Evolutionary conservation across 176 grass and related monocot species (phyloP), one percentile per base, ranked within the genome.

Genomic region (Saccharum officinarum): DNA sequence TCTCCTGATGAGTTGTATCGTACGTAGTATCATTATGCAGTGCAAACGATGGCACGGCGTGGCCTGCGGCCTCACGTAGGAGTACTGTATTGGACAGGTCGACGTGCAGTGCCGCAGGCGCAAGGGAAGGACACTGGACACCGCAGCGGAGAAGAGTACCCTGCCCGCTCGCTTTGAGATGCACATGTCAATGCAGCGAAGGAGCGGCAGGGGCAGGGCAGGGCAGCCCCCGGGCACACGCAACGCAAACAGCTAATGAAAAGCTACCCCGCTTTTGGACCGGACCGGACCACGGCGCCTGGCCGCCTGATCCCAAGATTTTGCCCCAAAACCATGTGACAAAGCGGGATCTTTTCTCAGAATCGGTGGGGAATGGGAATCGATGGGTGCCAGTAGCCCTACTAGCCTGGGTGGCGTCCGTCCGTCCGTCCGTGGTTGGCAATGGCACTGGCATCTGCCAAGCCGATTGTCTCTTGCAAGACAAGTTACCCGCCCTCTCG

Each of bases 401-500:
- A 61, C 22, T 61, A 61, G 57, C 57, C 59, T 26, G 59, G 59
- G 59, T 12, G 59, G 59, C 59, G 59, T 62, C 59, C n/a, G 59
- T 60, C 59, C n/a, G 67, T 3, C 37, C 44, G 6, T 6, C 79
- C 31, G 65, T 69, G 79, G 22, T 49, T 82, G 80, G 45, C 88
- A 72, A 72, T 20, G 52, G 7, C 54, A 62, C 59, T 62, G 57
- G 3, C 57, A 61, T 61, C 40, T 67, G 28, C 10, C 85, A 76
- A 80, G 84, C 57, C 50, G 78, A 65, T 68, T 87, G 85, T 91
- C 85, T 87, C 89, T 87, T 91, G 89, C 89, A 87, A 91, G 85
- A 40, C 85, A 78, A 71, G 89, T 22, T 75, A 75, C 41, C n/a
- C 18, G 16, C 31, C 46, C 60, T 39, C 36, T 16, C 87, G 66